Conservation (phyloP, 2,329 filamentous ascomycete species). For the Colletotrichum sp. region DNA sequence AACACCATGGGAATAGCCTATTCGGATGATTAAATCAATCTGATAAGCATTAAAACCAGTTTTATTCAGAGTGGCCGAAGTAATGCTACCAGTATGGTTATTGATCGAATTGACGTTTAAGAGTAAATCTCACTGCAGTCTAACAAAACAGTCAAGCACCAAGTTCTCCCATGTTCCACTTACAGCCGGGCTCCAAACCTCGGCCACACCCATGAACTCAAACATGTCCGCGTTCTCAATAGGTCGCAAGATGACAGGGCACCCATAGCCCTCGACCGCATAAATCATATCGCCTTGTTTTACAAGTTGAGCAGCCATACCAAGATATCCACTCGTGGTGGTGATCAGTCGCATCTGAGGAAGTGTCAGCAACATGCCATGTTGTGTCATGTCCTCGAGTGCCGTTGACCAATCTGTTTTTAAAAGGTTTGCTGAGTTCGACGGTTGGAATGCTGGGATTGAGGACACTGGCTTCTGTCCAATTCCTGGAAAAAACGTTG, state of each 20-base stretch:
- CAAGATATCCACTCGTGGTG: background rate
- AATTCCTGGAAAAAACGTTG: background rate
- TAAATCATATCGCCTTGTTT: background rate
- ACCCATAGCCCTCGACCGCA: background rate
- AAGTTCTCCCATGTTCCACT: background rate
- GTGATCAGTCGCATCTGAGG: background rate
- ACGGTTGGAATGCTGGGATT: accelerated
- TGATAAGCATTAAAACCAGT: no score
- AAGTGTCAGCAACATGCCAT: background rate
- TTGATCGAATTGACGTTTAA: no score
- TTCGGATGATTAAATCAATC: no score
- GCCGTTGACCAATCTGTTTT: accelerated
- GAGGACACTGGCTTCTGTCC: background rate
- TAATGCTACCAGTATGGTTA: no score
- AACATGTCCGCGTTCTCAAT: accelerated
- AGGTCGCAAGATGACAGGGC: background rate
- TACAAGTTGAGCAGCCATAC: background rate
- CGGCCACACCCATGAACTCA: background rate
- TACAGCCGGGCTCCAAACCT: accelerated
- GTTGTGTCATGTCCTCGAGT: background rate
- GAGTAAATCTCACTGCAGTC: background rate
- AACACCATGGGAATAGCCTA: no score
- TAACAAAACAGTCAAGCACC: accelerated
- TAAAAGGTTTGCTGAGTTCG: background rate
- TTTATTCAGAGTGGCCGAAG: no score